A percentile compares a stretch with the other conserved stretches of the same genome.
Conservation (phyloP, 2,329 filamentous ascomycete species). For the Lachnellula subtilissima region DNA sequence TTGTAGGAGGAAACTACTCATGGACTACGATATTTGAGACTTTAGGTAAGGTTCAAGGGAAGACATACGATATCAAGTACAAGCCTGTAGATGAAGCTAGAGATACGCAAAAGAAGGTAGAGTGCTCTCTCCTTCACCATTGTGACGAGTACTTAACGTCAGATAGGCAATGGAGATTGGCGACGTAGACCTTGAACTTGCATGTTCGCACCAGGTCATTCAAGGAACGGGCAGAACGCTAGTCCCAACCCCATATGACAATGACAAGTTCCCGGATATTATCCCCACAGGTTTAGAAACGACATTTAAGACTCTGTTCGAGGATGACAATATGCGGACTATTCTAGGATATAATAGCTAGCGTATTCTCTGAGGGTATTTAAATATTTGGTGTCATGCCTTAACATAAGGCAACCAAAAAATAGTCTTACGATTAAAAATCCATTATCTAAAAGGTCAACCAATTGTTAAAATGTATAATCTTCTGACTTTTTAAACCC, state of each 20-base stretch:
- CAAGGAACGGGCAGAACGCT: background rate
- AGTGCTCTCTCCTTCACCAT: background rate
- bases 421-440: too few relatives aligned
- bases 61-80: slow-evolving; percentile 1
- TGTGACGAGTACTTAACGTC: background rate
- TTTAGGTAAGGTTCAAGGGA: slow-evolving; percentile 1
- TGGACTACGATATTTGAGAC: slow-evolving; percentile 6
- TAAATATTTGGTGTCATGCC: background rate
- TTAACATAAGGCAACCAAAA: too few relatives aligned
- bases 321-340: background rate
- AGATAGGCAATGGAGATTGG: background rate
- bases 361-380: background rate
- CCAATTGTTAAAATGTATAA: too few relatives aligned
- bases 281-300: background rate
- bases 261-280: background rate
- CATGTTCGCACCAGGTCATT: background rate
- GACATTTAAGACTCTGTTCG: background rate
- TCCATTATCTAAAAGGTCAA: too few relatives aligned
- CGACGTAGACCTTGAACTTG: background rate
- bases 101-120: slow-evolving; percentile 4
- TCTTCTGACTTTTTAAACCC: too few relatives aligned
- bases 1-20: slow-evolving; percentile 3
- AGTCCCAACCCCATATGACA: background rate
- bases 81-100: slow-evolving; percentile 5
- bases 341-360: background rate